These are phyloP conservation scores for Cercospora berteroae DNA, from an alignment of 2,329 filamentous ascomycete genomes.

Conservation along the genomic window DNA sequence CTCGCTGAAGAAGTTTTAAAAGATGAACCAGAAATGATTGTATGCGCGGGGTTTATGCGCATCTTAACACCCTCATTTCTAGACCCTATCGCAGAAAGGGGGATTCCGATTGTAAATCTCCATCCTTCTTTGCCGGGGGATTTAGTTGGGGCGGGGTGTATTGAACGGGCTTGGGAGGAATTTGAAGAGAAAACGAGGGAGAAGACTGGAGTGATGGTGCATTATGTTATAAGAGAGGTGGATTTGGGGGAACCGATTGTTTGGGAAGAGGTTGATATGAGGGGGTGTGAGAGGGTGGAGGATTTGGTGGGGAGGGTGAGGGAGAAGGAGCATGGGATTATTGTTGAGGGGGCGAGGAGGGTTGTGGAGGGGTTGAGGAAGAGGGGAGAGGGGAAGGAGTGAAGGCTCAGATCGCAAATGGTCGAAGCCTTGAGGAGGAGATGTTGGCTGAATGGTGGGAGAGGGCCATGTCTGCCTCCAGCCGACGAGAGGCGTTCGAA, in stretches of 20 bases:
- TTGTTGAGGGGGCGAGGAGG: conserved; percentile 68
- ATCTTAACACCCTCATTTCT: conserved; percentile 71
- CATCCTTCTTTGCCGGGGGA: conserved; percentile 73
- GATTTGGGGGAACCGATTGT: conserved; percentile 76
- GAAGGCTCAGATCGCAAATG: not conserved
- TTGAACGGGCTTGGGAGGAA: conserved; percentile 73
- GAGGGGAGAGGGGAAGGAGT: not conserved
- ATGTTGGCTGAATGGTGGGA: no score
- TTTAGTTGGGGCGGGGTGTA: conserved; percentile 71
- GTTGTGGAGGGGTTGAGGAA: conserved; percentile 41
- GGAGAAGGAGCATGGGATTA: conserved; percentile 69
- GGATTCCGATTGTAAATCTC: conserved; percentile 74
- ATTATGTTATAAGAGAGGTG: conserved; percentile 74
- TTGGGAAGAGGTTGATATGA: conserved; percentile 64
- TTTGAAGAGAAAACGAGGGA: conserved; percentile 66
- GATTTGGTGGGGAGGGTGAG: conserved; percentile 73
- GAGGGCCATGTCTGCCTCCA: no score
- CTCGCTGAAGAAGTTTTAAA: conserved; percentile 66
- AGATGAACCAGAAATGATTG: conserved; percentile 68
- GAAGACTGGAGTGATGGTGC: conserved; percentile 80
- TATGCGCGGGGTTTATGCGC: conserved; percentile 87
- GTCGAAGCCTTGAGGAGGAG: not conserved
- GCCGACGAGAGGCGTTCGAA: no score
- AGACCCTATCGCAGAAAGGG: conserved; percentile 60
- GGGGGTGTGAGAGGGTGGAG: conserved; percentile 59